Evolutionary conservation across 2,329 filamentous ascomycete genomes (phyloP), one percentile per base, ranked within the genome.

Genomic region (Alternaria angustiovoidea): DNA sequence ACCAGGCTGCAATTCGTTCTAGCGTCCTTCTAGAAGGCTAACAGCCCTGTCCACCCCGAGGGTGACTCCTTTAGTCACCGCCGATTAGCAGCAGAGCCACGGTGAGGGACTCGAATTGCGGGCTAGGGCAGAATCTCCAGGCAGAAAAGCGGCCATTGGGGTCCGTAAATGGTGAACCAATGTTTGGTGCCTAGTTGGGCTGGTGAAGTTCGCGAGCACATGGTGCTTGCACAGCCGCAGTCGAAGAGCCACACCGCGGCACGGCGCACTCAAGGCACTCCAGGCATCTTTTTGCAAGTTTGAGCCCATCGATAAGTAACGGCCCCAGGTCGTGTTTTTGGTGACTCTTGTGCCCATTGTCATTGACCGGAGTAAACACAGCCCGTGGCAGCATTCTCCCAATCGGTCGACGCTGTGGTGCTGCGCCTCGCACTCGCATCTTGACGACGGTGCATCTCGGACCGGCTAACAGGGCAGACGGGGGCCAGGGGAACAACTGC

Each of bases 1-100:
- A 56, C 52, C 62, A 74, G 74, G 72, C 72, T 68, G 60, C 67
- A 69, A 54, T 30, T 62, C 46, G 43, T 67, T 69, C 63, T 72
- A 75, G 71, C 64, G 69, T 41, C 43, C 62, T 74, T 70, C 60
- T 60, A 28, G 63, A 71, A 68, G 66, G 38, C 62, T 54, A 59
- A 51, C 42, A 24, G 48, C 49, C 59, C 65, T 67, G 59, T 56
- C 56, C 36, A 48, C 54, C 59, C 57, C 18, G 60, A 59, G 63
- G 67, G 69, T 76, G 73, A 75, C 70, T 74, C 62, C 28, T 70
- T 69, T 60, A 43, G 69, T 63, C 58, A 73, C 71, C 70, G 70
- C 64, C 54, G 20, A 41, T 51, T 60, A 56, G 61, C 64, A 59
- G 67, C 71, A 62, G 59, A 74, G 73, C 73, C 70, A 72, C 71